These are phyloP conservation scores for Plenodomus tracheiphilus DNA, from an alignment of 2,329 filamentous ascomycete genomes.

Conservation along the genomic window DNA sequence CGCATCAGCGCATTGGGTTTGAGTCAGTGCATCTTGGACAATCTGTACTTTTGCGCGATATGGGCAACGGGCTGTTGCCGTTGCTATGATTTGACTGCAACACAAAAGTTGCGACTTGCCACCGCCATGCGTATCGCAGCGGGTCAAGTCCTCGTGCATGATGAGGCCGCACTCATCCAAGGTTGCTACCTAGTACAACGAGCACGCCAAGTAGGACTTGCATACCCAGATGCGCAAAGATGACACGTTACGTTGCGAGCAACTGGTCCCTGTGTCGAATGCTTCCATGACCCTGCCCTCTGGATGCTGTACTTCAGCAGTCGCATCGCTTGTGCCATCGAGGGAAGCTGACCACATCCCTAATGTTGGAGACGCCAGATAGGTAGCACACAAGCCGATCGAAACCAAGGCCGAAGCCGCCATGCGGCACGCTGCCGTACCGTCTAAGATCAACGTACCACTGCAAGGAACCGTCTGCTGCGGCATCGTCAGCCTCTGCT, in stretches of 20 bases:
- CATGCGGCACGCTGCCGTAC: constrained; percentile 90
- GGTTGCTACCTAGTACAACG: too few relatives aligned
- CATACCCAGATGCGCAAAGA: constrained; percentile 1
- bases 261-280: not conserved
- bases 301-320: constrained; percentile 39
- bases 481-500: constrained; percentile 14
- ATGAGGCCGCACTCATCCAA: constrained; percentile 18
- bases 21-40: not conserved
- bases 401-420: constrained; percentile 88
- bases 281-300: not conserved
- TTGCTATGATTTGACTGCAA: not conserved
- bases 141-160: too few relatives aligned
- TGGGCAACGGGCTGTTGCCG: not conserved
- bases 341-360: constrained; percentile 85
- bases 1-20: not conserved
- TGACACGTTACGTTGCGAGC: not conserved
- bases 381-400: constrained; percentile 85
- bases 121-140: not conserved
- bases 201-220: constrained; percentile 10
- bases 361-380: constrained; percentile 76
- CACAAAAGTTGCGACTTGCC: too few relatives aligned
- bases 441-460: constrained; percentile 90
- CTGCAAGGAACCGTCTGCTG: constrained; percentile 54
- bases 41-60: not conserved
- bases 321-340: constrained; percentile 65